Evolutionary conservation across 495 filamentous ascomycete genomes (phyloP), one percentile per base, ranked within the genome.

Genomic region (Tuber brumale): DNA sequence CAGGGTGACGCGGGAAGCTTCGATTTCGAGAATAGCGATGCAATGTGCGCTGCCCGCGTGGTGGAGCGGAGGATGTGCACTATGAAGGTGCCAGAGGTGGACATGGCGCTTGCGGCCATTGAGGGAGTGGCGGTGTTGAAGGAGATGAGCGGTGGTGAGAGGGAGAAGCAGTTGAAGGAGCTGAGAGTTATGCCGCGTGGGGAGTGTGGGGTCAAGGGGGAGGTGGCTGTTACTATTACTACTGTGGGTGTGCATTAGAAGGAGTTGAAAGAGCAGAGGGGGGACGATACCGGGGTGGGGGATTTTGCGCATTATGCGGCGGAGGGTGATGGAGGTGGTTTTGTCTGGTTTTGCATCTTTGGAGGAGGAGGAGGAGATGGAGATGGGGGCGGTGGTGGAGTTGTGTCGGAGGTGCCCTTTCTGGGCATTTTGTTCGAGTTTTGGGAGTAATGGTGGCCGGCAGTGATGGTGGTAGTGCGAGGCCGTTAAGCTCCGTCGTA

Each of bases 91-190:
- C 81, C 76, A 14, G 77, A 57, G 6, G 69, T 51, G 10, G 72
- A 75, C 77, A 79, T 79, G 51, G 82, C 71, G 14, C 77, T 77
- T 39, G 81, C 76, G 27, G 74, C 71, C 6, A 76, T 76, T 21
- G 81, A 83, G 21, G 81, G 81, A 0, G 76, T 83, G 57, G 81
- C 81, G 72, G 83, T 83, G 76, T 83, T 83, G 76, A 83, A 83
- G 71, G 81, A 76, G 69, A 83, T 48, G 6, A 83, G 69, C 1
- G 81, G 81, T 18, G 81, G 81, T n/a, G 72, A 51, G 42, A 83
- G 71, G 5, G 81, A 83, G 66, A 83, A 76, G 44, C 81, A 83
- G 35, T 81, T 83, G 76, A 83, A 77, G 14, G 79, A 83, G 21
- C 79, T 81, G 77, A 83, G 81, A 23, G 81, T 83, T 74, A 83